Percentiles rank a stretch among this genome's conserved stretches.
These are phyloP conservation scores for Asterophora lycoperdoides DNA, from an alignment of 768 basidiomycete genomes.

Conservation along the genomic window DNA sequence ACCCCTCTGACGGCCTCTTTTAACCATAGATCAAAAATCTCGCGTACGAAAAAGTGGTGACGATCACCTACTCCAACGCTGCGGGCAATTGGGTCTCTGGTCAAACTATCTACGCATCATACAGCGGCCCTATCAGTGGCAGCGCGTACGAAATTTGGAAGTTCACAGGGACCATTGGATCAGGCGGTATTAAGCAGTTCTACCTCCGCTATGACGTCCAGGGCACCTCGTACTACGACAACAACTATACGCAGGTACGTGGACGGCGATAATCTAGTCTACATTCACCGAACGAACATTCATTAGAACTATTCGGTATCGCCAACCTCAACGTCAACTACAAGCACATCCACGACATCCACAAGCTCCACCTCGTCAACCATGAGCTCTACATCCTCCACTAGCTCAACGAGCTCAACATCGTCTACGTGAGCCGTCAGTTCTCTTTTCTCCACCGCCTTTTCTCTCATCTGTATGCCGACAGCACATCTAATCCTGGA, in stretches of 20 bases:
- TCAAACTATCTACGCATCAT: slow-evolving; percentile 1
- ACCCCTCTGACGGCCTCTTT: not conserved
- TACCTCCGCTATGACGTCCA: slow-evolving; percentile 6
- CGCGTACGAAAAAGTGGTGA: slow-evolving; percentile 4
- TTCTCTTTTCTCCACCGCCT: not conserved
- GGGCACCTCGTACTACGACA: slow-evolving; percentile 4
- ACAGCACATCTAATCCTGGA: not conserved
- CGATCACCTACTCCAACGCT: slow-evolving; percentile 2
- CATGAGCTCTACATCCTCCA: not conserved
- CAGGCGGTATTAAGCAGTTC: slow-evolving; percentile 4
- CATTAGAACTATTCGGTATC: not conserved
- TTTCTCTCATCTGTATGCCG: not conserved
- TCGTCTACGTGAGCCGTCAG: not conserved
- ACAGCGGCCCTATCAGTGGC: slow-evolving; percentile 2
- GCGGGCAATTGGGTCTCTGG: slow-evolving; percentile 1
- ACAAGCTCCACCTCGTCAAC: too few species aligned
- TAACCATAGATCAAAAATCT: slow-evolving; percentile 1
- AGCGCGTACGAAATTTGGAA: slow-evolving; percentile 6
- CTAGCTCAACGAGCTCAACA: not conserved
- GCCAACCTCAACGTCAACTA: not conserved
- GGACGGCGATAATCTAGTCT: too few species aligned
- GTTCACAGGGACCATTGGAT: slow-evolving; percentile 1
- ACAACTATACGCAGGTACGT: slow-evolving; percentile 1
- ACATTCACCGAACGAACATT: too few species aligned
- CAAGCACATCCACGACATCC: too few species aligned